Conservation (phyloP, 2,329 filamentous ascomycete genomes). For the Berkeleyomyces basicola region DNA sequence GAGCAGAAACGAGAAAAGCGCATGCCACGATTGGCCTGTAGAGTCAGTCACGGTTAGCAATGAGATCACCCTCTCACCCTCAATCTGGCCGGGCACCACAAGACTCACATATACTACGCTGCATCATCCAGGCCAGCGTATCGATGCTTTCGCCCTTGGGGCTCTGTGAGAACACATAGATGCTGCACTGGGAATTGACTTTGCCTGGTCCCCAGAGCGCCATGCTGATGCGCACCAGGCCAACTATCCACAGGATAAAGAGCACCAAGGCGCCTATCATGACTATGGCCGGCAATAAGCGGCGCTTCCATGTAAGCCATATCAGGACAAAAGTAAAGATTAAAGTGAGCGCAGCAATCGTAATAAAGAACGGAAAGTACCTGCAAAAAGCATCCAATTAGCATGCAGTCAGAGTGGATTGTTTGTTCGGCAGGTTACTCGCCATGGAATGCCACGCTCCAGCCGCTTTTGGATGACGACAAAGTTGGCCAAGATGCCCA, state of each 20-base stretch:
- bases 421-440: slow-evolving; percentile 16
- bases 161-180: slow-evolving; percentile 36
- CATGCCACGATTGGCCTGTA: slow-evolving; percentile 44
- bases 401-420: background rate
- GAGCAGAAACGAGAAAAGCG: slow-evolving; percentile 45
- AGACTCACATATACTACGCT: slow-evolving; percentile 44
- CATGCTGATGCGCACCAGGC: slow-evolving; percentile 43
- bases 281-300: slow-evolving; percentile 43
- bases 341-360: slow-evolving; percentile 40
- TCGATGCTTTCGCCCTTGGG: slow-evolving; percentile 34
- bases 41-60: background rate
- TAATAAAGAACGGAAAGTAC: slow-evolving; percentile 53
- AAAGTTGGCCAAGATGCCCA: slow-evolving; percentile 46
- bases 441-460: slow-evolving; percentile 42
- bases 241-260: slow-evolving; percentile 52
- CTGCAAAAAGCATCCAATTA: slow-evolving; percentile 21
- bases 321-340: slow-evolving; percentile 50
- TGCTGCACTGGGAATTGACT: slow-evolving; percentile 42
- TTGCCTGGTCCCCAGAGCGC: slow-evolving; percentile 45
- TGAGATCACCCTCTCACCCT: background rate
- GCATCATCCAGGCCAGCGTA: slow-evolving; percentile 48
- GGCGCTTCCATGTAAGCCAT: slow-evolving; percentile 42
- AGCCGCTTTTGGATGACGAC: slow-evolving; percentile 41
- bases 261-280: slow-evolving; percentile 49
- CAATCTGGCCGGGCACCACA: background rate